phyloP scores from a whole-genome alignment of 2,329 filamentous ascomycete genomes.

The Dactylellina cionopaga region DNA sequence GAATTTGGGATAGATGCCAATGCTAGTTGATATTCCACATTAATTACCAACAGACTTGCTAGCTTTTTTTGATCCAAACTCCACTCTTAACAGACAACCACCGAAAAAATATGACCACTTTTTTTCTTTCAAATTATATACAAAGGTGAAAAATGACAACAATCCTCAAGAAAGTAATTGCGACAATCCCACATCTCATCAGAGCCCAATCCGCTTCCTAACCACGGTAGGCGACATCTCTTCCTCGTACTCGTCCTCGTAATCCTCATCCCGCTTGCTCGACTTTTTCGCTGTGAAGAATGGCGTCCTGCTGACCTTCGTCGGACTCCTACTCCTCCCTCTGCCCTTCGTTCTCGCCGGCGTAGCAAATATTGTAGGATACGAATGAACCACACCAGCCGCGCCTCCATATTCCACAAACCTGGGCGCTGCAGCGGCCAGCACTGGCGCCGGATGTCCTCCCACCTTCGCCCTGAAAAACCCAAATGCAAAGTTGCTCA shows the following conservation, averaged over 20 bases:
- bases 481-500: conserved; percentile 70
- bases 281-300: conserved; percentile 47
- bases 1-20: too few species aligned
- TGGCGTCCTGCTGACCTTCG: conserved; percentile 33
- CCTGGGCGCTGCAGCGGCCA: conserved; percentile 54
- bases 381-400: conserved; percentile 39
- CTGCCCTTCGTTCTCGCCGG: conserved; percentile 16
- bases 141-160: not conserved
- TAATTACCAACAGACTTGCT: too few species aligned
- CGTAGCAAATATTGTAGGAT: conserved; percentile 34
- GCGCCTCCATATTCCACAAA: conserved; percentile 44
- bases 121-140: not conserved
- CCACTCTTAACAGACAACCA: not conserved
- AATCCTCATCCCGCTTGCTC: not conserved
- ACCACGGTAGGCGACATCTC: conserved; percentile 21
- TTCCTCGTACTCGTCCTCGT: conserved; percentile 23
- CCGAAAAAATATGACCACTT: not conserved
- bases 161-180: not conserved
- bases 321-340: conserved; percentile 34
- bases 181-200: not conserved
- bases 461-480: conserved; percentile 49
- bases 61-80: too few species aligned
- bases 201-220: conserved; percentile 18
- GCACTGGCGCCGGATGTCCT: conserved; percentile 53
- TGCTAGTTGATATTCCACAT: too few species aligned